Evolutionary conservation across 352 stramenopile species (phyloP).

Genomic region (Paralagenidium karlingii): DNA sequence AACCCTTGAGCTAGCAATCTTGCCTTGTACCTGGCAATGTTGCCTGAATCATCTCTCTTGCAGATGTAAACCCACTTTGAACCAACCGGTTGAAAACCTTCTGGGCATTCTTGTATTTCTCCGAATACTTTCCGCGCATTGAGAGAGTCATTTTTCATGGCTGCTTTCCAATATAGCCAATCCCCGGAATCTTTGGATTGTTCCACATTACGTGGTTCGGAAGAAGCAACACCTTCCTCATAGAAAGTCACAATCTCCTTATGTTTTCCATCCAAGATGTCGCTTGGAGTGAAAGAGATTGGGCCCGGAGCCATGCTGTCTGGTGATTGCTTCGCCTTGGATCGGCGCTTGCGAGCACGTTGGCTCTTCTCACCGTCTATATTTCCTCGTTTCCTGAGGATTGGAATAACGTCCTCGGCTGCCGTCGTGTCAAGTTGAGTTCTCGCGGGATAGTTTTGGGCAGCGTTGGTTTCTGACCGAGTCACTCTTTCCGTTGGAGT

Average conservation of each 20-base stretch:
- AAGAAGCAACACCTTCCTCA: too few relatives aligned
- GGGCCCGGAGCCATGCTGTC: neutral
- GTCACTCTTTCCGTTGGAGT: constrained; percentile 6
- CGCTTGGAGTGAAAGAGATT: neutral
- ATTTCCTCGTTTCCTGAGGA: constrained; percentile 2
- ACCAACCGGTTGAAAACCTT: neutral
- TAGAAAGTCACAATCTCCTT: too few relatives aligned
- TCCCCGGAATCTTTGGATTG: too few relatives aligned
- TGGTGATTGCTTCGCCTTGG: constrained; percentile 1
- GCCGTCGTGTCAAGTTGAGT: constrained; percentile 1
- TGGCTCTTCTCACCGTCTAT: constrained; percentile 5
- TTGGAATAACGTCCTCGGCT: neutral
- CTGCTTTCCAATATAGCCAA: too few relatives aligned
- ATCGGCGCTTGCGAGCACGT: constrained; percentile 2
- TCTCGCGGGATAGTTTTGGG: constrained; percentile 4
- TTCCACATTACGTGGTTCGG: too few relatives aligned
- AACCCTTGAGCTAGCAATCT: neutral
- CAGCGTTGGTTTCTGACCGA: constrained; percentile 3
- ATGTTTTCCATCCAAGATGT: too few relatives aligned
- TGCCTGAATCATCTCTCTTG: neutral
- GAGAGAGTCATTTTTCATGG: too few relatives aligned
- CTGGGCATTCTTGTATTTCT: too few relatives aligned
- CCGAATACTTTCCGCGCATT: too few relatives aligned
- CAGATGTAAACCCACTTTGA: neutral
- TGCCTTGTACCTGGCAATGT: neutral